phyloP scores from a whole-genome alignment of 2,329 filamentous ascomycete species.

The Aureobasidium melanogenum region DNA sequence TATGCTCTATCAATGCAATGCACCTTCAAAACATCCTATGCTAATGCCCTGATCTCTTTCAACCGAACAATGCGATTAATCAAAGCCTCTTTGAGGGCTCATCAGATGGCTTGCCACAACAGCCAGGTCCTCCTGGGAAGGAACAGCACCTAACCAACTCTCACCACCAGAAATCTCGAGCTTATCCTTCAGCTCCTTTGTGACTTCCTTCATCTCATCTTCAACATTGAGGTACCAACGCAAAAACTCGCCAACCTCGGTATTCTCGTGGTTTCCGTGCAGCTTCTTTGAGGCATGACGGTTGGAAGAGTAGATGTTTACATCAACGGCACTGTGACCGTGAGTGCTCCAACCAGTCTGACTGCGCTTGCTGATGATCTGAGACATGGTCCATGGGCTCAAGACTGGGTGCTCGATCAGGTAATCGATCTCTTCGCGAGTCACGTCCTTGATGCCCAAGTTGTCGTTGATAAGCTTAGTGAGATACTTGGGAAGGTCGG shows the following conservation, averaged over 20 bases:
- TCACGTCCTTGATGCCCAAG: slow-evolving; percentile 69
- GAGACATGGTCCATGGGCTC: slow-evolving; percentile 59
- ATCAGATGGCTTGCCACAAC: not conserved
- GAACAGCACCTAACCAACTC: slow-evolving; percentile 36
- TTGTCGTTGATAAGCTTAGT: slow-evolving; percentile 58
- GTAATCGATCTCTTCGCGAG: slow-evolving; percentile 58
- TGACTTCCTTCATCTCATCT: slow-evolving; percentile 70
- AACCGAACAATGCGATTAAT: not conserved
- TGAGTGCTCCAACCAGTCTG: slow-evolving; percentile 93
- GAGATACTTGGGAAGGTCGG: slow-evolving; percentile 47
- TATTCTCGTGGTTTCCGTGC: slow-evolving; percentile 88
- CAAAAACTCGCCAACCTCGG: slow-evolving; percentile 77
- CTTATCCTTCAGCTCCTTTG: slow-evolving; percentile 61
- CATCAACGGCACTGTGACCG: slow-evolving; percentile 80
- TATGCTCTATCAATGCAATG: slow-evolving; percentile 7
- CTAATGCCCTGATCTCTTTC: not conserved
- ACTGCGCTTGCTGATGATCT: slow-evolving; percentile 78
- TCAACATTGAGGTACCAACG: slow-evolving; percentile 70
- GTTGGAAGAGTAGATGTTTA: slow-evolving; percentile 88
- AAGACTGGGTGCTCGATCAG: slow-evolving; percentile 51
- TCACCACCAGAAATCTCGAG: slow-evolving; percentile 25
- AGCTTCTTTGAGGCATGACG: slow-evolving; percentile 53
- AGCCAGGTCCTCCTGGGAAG: slow-evolving; percentile 15
- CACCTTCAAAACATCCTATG: not conserved
- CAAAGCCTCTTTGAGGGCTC: slow-evolving; percentile 5